Evolutionary conservation across 805 yeast genomes (phyloP), one percentile per base, ranked within the genome.

Genomic region (Ogataea henricii): DNA sequence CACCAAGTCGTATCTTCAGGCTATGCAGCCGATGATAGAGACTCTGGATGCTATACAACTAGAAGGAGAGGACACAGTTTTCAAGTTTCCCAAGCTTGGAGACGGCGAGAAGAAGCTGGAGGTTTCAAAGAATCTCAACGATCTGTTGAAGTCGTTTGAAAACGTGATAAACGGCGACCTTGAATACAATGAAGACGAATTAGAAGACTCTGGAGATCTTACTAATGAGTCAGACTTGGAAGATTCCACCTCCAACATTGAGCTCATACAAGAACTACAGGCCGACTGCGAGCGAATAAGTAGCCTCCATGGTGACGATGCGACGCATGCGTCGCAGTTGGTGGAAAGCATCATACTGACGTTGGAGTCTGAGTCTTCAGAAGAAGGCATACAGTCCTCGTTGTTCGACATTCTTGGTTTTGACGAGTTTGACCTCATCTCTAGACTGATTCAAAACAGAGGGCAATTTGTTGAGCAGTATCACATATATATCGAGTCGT

Each of bases 391-490:
- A 10, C 96, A 91, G 59, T 81, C 87, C 5, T 69, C 79, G 6
- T 67, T 94, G 35, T 82, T 89, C 50, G 97, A 90, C 63, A 72
- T 88, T 6, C 65, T 94, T 1, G 99, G 99, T 0, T 86, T 82
- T 56, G 96, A 89, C 21, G 87, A 89, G 60, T 77, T 94, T 51
- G 97, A 89, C 45, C 66, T 91, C 42, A 87, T 91, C 8, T 76
- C 89, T 1, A 77, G 73, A 38, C 67, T 89, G 10, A 64, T 89
- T 3, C 77, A 76, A 43, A 67, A 78, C 43, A 77, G 73, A 56
- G 58, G 58, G 0, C 60, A 57, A 13, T 53, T 70, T 3, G n/a
- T 69, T 4, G 57, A 50, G 7, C 59, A 61, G 40, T 52, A 58
- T 50, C 33, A 54, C 25, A 18, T 23, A 7, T 10, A 17, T 3